Conservation (phyloP, 2,329 filamentous ascomycete species). For the Penicillium sp. region DNA sequence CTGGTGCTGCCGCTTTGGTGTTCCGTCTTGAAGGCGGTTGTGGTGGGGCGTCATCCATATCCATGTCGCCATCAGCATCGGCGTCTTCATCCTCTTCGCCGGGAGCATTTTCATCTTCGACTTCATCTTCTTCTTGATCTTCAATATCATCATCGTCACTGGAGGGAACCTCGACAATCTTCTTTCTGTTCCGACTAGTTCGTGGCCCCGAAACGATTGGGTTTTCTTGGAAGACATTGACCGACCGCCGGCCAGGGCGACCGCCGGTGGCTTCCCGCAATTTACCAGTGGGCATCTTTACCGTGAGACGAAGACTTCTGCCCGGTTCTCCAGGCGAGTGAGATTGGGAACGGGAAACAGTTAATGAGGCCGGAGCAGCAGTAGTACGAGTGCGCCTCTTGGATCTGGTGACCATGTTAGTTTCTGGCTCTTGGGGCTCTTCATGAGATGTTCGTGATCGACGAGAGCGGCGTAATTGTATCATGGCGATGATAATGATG, state of each 20-base stretch:
- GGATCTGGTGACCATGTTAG: slow-evolving; percentile 39
- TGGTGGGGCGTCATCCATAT: slow-evolving; percentile 48
- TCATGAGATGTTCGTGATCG: slow-evolving; percentile 35
- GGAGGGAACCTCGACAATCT: slow-evolving; percentile 43
- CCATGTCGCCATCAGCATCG: slow-evolving; percentile 35
- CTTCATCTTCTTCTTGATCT: slow-evolving; percentile 43
- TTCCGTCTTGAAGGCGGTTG: slow-evolving; percentile 39
- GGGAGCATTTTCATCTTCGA: slow-evolving; percentile 38
- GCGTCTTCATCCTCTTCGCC: slow-evolving; percentile 43
- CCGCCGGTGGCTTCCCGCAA: slow-evolving; percentile 47
- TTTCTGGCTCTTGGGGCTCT: slow-evolving; percentile 28
- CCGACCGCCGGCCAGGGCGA: slow-evolving; percentile 30
- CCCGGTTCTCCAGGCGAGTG: slow-evolving; percentile 35
- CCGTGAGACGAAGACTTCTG: slow-evolving; percentile 47
- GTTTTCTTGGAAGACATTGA: slow-evolving; percentile 48
- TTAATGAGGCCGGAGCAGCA: slow-evolving; percentile 32
- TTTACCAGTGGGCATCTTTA: slow-evolving; percentile 52
- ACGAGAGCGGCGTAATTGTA: slow-evolving; percentile 41
- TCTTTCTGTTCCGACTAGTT: slow-evolving; percentile 46
- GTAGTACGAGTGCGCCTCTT: slow-evolving; percentile 36
- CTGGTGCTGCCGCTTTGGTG: slow-evolving; percentile 37
- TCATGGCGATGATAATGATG: slow-evolving; percentile 17
- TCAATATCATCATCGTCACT: slow-evolving; percentile 51
- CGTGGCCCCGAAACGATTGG: slow-evolving; percentile 48
- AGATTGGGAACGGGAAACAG: slow-evolving; percentile 38